phyloP scores from a whole-genome alignment of 768 basidiomycete species.

The Hericium erinaceus region DNA sequence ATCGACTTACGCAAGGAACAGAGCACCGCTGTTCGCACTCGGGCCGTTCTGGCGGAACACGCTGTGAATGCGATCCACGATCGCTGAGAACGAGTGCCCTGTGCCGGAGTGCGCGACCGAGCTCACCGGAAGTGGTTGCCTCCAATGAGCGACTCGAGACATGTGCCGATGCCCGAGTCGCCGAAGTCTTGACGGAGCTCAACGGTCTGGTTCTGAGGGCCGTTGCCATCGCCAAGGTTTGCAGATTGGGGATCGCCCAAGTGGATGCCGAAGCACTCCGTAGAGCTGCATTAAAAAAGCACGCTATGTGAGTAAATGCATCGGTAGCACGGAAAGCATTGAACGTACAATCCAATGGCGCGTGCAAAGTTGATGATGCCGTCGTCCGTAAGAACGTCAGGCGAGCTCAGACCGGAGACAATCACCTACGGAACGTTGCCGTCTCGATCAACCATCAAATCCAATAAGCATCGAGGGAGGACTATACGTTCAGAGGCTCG shows the following conservation, averaged over 20 bases:
- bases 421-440: constrained; percentile 3
- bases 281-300: constrained; percentile 4
- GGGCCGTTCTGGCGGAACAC: constrained; percentile 23
- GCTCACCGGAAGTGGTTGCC: constrained; percentile 12
- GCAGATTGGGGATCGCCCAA: constrained; percentile 29
- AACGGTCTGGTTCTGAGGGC: constrained; percentile 32
- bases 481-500: constrained; percentile 12
- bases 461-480: not conserved
- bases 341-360: constrained; percentile 11
- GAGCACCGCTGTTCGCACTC: constrained; percentile 21
- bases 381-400: constrained; percentile 5
- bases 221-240: constrained; percentile 40
- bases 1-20: constrained; percentile 26
- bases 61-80: constrained; percentile 2
- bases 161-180: constrained; percentile 29
- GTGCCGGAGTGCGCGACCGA: not conserved
- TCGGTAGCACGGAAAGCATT: not conserved
- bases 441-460: not conserved
- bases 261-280: constrained; percentile 24
- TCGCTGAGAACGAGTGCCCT: too few relatives aligned
- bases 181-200: constrained; percentile 39
- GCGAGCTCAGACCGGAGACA: constrained; percentile 10
- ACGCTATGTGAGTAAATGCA: not conserved
- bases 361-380: constrained; percentile 11
- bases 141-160: constrained; percentile 24